Base-by-base conservation (phyloP, 2,329 filamentous ascomycete genomes). In the Sclerotinia subarctica region DNA sequence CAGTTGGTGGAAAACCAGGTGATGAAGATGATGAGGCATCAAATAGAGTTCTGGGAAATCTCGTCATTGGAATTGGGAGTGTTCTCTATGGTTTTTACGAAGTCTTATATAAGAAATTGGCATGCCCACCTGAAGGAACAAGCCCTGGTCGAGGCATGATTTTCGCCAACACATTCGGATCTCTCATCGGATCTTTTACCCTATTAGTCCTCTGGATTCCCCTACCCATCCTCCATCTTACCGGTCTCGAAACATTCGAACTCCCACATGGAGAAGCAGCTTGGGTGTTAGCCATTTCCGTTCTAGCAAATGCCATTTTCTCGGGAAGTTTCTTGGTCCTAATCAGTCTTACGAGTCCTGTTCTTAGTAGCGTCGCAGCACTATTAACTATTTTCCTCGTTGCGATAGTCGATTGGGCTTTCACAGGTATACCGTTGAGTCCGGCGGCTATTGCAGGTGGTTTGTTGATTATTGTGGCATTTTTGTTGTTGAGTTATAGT, bases 311-410 rank as follows among this genome's bases (percentile, higher is more conserved):
- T 82, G 94, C 93, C 57, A 90, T 88, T 0, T 99, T 99, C 78
- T 95, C 93, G 15, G 95, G 95, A 32, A 92, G 90, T 26, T 98
- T 98, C 82, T 84, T 98, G 10, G 91, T 97, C 46, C 85, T 99
- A 65, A 98, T 99, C 76, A 93, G 90, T 21, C 84, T 99, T 38
- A 99, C 95, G 0, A 94, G 90, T 24, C 95, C 95, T 0, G 95
- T 99, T 3, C 83, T 99, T 5, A 94, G 90, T 68, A 96, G 91
- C 24, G 95, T 99, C 15, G 95, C 95, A 0, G 93, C 94, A 2
- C 86, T 99, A 42, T 83, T 99, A 58, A 99, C 95, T 29, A 99
- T 99, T 73, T 98, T 99, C 83, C 87, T 98, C 70, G 95, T 99
- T 8, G 95, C 94, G 0, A 82, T 98, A 42, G 92, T 92, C 67